phyloP scores from a whole-genome alignment of 176 grass and related monocot genomes.

The Triticum timopheevii region DNA sequence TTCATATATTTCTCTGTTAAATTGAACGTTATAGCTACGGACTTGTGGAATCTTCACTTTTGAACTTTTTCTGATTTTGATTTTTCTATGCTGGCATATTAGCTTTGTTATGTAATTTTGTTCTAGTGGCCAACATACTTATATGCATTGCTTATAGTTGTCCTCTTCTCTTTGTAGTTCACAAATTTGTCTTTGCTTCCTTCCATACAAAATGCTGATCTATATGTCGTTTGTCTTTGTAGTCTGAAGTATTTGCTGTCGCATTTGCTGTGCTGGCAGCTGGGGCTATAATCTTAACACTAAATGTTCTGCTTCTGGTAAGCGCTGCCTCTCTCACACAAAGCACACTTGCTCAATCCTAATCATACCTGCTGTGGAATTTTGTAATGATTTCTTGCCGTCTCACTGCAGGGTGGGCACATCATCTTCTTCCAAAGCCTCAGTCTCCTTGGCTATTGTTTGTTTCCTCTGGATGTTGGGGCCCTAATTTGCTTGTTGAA shows the following conservation, averaged over 20 bases:
- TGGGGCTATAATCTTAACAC: constrained; percentile 91
- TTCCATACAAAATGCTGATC: constrained; percentile 24
- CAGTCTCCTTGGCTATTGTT: constrained; percentile 92
- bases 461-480: constrained; percentile 92
- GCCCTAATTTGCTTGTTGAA: constrained; percentile 89
- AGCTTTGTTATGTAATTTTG: not conserved
- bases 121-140: not conserved
- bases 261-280: constrained; percentile 97
- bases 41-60: not conserved
- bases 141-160: not conserved
- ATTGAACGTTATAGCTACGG: not conserved
- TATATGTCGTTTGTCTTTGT: constrained; percentile 29
- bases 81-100: not conserved
- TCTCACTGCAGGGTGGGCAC: constrained; percentile 74
- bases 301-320: constrained; percentile 99
- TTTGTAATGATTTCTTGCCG: constrained; percentile 1
- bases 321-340: not conserved
- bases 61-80: not conserved
- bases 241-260: constrained; percentile 99
- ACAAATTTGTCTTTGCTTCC: not conserved
- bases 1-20: not conserved
- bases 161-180: not conserved
- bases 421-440: constrained; percentile 99
- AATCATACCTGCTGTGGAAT: not conserved
- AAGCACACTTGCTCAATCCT: not conserved